Base-by-base conservation (phyloP, 2,329 filamentous ascomycete genomes). In the Talaromyces verruculosus region DNA sequence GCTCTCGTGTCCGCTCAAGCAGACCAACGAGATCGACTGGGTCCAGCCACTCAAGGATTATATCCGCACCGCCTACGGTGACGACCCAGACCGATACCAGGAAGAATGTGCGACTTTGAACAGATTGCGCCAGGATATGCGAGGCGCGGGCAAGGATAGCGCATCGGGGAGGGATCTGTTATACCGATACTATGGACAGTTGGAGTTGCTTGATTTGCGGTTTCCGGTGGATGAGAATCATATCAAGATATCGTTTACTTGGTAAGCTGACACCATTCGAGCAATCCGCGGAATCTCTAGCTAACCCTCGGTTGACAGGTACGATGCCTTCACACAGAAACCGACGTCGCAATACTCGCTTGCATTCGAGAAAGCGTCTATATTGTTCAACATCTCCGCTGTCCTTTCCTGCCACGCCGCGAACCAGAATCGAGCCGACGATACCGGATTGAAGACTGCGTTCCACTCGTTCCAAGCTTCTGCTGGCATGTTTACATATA, bases 401-500 rank as follows among this genome's bases (percentile, higher is more conserved):
- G 93, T 98, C 30, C 85, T 99, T 22, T 98, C 94, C 63, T 97
- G 94, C 75, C 92, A 99, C 84, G 95, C 94, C 68, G 93, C 94
- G 51, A 87, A 91, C 75, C 96, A 99, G 80, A 93, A 95, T 71
- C 89, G 95, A 60, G 91, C 91, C 69, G 93, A 98, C 76, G 95
- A 99, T 75, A 86, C 91, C 5, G 94, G 94, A 39, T 86, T 98
- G 76, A 99, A 99, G 82, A 94, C 93, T 15, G 92, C 95, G 19
- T 99, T 98, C 77, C 94, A 99, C 79, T 97, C 93, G 22, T 98
- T 98, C 81, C 95, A 99, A 79, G 95, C 95, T 47, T 93, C 94
- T 7, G 95, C 95, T 10, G 95, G 95, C 81, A 99, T 99, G 95
- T 99, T 98, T 79, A 98, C 94, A 63, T 99, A 99, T 75, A 99